Base-by-base conservation (phyloP, 1,284 basidiomycete species). In the Neolentinus lepideus region DNA sequence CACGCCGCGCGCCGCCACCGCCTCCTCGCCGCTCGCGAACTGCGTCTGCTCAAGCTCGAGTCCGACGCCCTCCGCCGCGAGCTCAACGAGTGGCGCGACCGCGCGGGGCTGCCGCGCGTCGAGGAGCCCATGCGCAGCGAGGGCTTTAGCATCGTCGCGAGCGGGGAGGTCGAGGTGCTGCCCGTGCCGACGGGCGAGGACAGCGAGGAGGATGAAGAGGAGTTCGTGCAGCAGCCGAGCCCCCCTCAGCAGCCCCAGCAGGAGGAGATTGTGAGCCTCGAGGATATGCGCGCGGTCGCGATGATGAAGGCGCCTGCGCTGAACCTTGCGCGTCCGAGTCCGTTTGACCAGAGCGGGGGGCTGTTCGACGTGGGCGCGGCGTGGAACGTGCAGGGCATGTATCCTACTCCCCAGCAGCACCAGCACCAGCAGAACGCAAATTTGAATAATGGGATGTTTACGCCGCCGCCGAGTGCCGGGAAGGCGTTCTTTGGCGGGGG, bases 51-150 rank as follows among this genome's bases (percentile, higher is more conserved):
- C 65, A 87, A 88, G 64, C 71, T 78, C 62, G 90, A 94, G 71
- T 73, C 87, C 11, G 90, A 94, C 68, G 84, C 85, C 16, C 83
- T 94, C 62, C 80, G 91, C 50, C 79, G 84, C 52, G 92, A 94
- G 69, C 76, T 92, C 65, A 92, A 94, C 72, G 88, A 92, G 62
- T 94, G 91, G 90, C 85, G 91, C 58, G 82, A 85, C 63, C 83
- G 88, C 45, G 80, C 83, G 24, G 80, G 77, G 53, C 78, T 89
- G 51, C 84, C 82, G 19, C 76, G 78, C 62, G 75, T 87, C 64
- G 84, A 90, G 58, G 86, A 86, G 63, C 85, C 84, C 21, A 70
- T 81, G 51, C 80, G 82, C 59, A 77, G 81, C 43, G 84, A 88
- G 29, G 85, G 78, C 51, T 90, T 90, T 67, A 70, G 75, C 56